Conservation (phyloP, 116 monocot species). For the Trichopus zeylanicus region DNA sequence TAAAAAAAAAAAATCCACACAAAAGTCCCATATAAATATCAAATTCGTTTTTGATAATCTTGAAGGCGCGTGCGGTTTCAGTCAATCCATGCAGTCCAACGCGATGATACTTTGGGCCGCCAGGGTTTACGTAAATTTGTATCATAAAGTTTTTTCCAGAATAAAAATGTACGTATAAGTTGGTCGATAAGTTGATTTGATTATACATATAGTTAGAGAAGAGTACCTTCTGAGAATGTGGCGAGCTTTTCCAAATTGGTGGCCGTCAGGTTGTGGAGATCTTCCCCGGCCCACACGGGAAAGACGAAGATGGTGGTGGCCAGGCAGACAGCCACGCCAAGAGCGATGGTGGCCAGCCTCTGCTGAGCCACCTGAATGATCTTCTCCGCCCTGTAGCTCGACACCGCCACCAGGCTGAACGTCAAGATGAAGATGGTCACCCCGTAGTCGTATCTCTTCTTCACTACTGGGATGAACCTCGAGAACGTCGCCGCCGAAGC, state of each 20-base stretch:
- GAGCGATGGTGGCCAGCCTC: constrained; percentile 31
- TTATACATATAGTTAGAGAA: too few species aligned
- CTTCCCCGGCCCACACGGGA: constrained; percentile 49
- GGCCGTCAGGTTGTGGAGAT: constrained; percentile 31
- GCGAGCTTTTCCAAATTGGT: constrained; percentile 40
- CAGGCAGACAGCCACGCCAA: constrained; percentile 31
- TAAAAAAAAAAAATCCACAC: neutral
- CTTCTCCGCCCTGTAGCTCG: constrained; percentile 45
- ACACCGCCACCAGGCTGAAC: constrained; percentile 49
- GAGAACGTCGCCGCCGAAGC: constrained; percentile 42
- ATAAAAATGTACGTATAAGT: constrained; percentile 1
- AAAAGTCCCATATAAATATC: constrained; percentile 2
- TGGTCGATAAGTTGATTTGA: neutral
- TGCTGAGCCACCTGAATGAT: constrained; percentile 28
- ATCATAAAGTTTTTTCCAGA: neutral
- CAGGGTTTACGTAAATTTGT: too few species aligned
- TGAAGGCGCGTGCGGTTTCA: neutral
- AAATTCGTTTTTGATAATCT: too few species aligned
- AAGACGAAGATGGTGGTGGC: constrained; percentile 25
- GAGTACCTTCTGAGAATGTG: constrained; percentile 40
- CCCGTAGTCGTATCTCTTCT: constrained; percentile 53
- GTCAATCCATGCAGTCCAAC: too few species aligned
- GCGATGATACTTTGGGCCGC: too few species aligned
- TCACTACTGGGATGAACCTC: constrained; percentile 38
- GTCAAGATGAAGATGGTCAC: constrained; percentile 52